These are phyloP conservation scores for Lagenaria siceraria DNA, from an alignment of 306 rosid genomes.

Conservation along the genomic window DNA sequence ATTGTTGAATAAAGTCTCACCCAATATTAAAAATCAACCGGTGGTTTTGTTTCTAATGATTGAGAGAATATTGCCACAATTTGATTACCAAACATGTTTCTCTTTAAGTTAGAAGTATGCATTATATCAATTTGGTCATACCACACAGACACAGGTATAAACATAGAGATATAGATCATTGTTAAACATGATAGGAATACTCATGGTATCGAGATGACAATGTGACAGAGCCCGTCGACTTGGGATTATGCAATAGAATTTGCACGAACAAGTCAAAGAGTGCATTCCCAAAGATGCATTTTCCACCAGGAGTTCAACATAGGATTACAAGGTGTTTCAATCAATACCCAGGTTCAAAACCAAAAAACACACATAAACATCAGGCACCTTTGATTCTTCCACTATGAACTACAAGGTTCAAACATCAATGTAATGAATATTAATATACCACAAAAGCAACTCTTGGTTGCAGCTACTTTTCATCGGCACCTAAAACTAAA, in stretches of 20 bases:
- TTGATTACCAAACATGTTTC: background rate
- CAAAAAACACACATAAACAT: background rate
- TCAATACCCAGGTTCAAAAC: background rate
- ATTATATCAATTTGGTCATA: background rate
- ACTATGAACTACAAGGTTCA: background rate
- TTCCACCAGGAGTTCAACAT: background rate
- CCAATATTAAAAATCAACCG: background rate
- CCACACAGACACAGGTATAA: background rate
- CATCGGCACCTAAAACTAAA: background rate
- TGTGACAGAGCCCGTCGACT: background rate
- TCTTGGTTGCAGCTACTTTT: background rate
- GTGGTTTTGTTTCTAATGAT: background rate
- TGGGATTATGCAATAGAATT: background rate
- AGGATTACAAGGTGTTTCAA: background rate
- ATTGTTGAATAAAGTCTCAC: background rate
- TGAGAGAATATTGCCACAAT: background rate
- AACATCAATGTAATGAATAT: background rate
- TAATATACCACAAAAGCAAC: background rate
- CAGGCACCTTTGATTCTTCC: background rate
- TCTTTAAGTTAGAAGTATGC: background rate
- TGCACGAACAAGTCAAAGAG: background rate
- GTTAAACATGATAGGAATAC: background rate
- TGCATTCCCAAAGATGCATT: background rate
- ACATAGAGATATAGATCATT: background rate
- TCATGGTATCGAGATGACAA: background rate